Percentiles rank a stretch among this genome's conserved stretches.
Conservation (phyloP, 192 early-diverging fungal genomes). For the Rhizophagus prolifer region DNA sequence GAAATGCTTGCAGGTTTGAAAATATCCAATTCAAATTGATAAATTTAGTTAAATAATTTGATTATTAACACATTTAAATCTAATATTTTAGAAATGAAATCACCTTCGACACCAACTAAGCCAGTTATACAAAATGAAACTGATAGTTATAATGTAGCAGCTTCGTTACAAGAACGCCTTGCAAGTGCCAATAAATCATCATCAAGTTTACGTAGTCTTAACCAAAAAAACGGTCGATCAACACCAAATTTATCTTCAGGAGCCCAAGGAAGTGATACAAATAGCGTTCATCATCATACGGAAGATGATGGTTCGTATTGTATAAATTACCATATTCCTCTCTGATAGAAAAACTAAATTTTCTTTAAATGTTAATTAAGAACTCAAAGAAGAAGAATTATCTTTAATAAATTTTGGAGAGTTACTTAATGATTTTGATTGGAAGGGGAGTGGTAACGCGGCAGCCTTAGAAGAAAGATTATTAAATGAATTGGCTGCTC, state of each 20-base stretch:
- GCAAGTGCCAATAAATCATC: constrained; percentile 12
- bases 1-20: neutral
- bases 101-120: constrained; percentile 22
- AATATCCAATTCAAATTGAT: neutral
- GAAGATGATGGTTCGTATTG: constrained; percentile 22
- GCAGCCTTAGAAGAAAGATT: constrained; percentile 84
- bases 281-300: constrained; percentile 22
- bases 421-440: constrained; percentile 81
- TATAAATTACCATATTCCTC: neutral
- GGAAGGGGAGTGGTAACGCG: constrained; percentile 85
- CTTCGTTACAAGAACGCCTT: constrained; percentile 7
- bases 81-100: constrained; percentile 29
- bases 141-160: constrained; percentile 4
- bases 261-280: neutral
- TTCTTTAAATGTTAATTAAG: constrained; percentile 15
- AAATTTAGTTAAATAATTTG: neutral
- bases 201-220: constrained; percentile 5
- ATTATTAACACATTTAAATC: neutral
- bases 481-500: constrained; percentile 76
- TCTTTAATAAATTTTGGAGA: constrained; percentile 76
- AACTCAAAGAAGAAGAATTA: constrained; percentile 52
- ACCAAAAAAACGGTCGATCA: constrained; percentile 15
- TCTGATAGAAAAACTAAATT: constrained; percentile 18
- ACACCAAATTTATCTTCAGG: neutral
- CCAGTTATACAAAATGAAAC: neutral